Base-by-base conservation (phyloP, 495 filamentous ascomycete genomes). In the Lophiostoma macrostomum region DNA sequence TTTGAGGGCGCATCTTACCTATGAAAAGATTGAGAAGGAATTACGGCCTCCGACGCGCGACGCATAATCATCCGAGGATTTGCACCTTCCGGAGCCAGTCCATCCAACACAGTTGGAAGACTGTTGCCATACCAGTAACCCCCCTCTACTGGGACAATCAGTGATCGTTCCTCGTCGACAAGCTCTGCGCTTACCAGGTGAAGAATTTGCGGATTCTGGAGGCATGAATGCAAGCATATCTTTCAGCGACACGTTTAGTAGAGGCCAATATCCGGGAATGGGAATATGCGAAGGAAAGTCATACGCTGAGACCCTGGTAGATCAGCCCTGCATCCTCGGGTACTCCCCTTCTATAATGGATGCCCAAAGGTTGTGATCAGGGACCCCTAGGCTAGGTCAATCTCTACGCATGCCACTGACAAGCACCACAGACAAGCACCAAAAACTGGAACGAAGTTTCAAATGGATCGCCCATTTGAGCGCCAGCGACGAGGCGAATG, bases 211-310 rank as follows among this genome's bases (percentile, higher is more conserved):
- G 4, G 38, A 32, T 45, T 50, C 57, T 20, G 50, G 50, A 55
- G 57, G 38, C 57, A 55, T 60, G 50, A 60, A 41, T 44, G 57
- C 50, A 25, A 60, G 25, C 57, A 60, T 60, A 30, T 46, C 56
- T 57, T 28, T 54, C n/a, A 14, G 25, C 30, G 28, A 8, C 10
- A 2, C 41, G 40, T 39, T 30, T 24, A 31, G 4, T 19, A 14
- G 14, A 28, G 30, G 28, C 14, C 13, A 41, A 48, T 53, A 25
- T 47, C 40, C 11, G 23, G 11, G 37, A 6, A 31, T 24, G 28
- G 29, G n/a, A 36, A 36, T 19, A 30, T 18, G 19, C 20, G 40
- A 38, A 40, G 37, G 24, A 18, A 30, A 37, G 19, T 12, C 12
- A 18, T 18, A 6, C 12, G 22, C 13, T 35, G 39, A 24, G 25